Evolutionary conservation across 306 rosid genomes (phyloP), one percentile per base, ranked within the genome.

Genomic region (Cicer chorassanicum): DNA sequence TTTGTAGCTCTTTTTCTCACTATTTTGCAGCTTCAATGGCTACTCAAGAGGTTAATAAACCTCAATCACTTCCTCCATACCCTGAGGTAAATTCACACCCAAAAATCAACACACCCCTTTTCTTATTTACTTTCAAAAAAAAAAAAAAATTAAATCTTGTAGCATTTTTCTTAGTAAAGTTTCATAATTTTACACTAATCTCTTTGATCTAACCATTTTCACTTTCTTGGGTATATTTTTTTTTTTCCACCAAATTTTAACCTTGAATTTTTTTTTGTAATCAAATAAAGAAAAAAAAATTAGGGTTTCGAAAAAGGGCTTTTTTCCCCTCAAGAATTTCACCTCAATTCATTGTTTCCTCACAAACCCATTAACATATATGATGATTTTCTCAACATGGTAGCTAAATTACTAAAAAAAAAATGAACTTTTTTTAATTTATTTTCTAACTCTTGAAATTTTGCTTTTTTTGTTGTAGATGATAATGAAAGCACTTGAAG

Each of bases 401-500:
- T 55, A 50, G 19, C 2, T 3, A 1, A 9, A 0, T 21, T 18
- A 2, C 12, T 24, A 14, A 42, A 50, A 70, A 50, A 70, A 65
- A 41, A 14, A 38, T 7, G 7, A 21, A 13, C 1, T 6, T 13
- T 5, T n/a, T 38, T 5, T 24, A 24, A 24, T 24, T 24, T 24
- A 24, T 24, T 24, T 24, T 24, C 34, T 24, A 24, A 24, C 34
- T 24, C 4, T 2, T 51, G 21, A 24, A 24, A 53, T 15, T 14
- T 14, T 50, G 42, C 0, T 61, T 21, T 48, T 65, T 24, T 40
- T 78, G 19, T 55, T 74, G 82, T 69, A 91, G 97, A 80, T 91
- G 93, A 91, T 93, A 48, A 9, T 91, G 73, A 78, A 84, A 50
- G 98, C 97, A 12, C 68, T 91, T n/a, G 97, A 90, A 48, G 87